These are phyloP conservation scores for Candida andamanensis DNA, from an alignment of 805 yeast species.

Conservation along the genomic window DNA sequence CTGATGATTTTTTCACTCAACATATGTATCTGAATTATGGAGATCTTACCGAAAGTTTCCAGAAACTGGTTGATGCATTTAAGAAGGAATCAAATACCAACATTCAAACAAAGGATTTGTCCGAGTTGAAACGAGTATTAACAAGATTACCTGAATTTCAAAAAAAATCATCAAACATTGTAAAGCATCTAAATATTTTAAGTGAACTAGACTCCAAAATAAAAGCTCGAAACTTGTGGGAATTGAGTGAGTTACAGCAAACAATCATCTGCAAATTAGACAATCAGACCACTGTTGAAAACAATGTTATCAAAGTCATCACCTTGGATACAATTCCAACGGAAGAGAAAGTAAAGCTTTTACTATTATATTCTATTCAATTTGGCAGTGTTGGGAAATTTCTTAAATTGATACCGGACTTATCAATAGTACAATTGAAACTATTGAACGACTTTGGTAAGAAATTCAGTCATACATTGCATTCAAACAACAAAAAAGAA, in stretches of 20 bases:
- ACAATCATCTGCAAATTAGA: conserved; percentile 57
- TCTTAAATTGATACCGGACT: conserved; percentile 25
- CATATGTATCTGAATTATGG: conserved; percentile 91
- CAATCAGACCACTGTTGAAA: conserved; percentile 35
- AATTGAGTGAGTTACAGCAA: conserved; percentile 87
- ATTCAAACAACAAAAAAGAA: conserved; percentile 7
- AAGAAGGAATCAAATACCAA: conserved; percentile 74
- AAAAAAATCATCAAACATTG: conserved; percentile 78
- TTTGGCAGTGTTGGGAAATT: conserved; percentile 28
- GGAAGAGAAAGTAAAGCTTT: conserved; percentile 62
- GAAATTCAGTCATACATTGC: conserved; percentile 11
- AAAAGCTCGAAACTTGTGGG: conserved; percentile 63
- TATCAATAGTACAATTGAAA: conserved; percentile 28
- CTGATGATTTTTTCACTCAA: conserved; percentile 73
- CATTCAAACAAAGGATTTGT: conserved; percentile 60
- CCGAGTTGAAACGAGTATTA: conserved; percentile 86
- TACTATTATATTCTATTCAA: conserved; percentile 68
- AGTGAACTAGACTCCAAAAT: conserved; percentile 80
- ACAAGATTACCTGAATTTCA: conserved; percentile 94
- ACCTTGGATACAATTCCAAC: conserved; percentile 38
- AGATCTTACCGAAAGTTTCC: conserved; percentile 84
- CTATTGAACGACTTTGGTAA: conserved; percentile 26
- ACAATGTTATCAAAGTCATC: conserved; percentile 53
- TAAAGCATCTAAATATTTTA: conserved; percentile 88
- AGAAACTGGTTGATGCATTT: conserved; percentile 76